Conservation (phyloP, 2,329 filamentous ascomycete genomes). For the Rugonectria rugulosa region DNA sequence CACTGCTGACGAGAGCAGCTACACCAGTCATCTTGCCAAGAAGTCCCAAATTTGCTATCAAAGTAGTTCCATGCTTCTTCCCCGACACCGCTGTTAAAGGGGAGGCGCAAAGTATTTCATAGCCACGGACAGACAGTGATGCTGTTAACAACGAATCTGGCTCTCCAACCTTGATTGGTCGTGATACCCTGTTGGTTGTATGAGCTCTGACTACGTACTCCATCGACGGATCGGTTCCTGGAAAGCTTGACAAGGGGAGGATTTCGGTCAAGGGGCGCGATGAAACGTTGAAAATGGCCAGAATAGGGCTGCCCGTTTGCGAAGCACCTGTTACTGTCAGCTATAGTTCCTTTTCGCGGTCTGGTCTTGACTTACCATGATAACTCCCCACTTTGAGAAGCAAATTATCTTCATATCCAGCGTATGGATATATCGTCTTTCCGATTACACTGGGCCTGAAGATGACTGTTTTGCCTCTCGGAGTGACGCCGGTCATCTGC, state of each 20-base stretch:
- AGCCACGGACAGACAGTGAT: slow-evolving; percentile 70
- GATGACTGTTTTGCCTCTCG: slow-evolving; percentile 77
- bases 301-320: slow-evolving; percentile 74
- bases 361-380: slow-evolving; percentile 70
- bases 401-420: slow-evolving; percentile 74
- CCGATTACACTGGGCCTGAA: slow-evolving; percentile 80
- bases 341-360: background rate
- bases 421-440: slow-evolving; percentile 76
- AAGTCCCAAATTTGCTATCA: slow-evolving; percentile 77
- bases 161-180: slow-evolving; percentile 54
- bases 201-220: slow-evolving; percentile 80
- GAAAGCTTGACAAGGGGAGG: slow-evolving; percentile 74
- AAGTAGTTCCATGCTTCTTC: slow-evolving; percentile 46
- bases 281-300: slow-evolving; percentile 87
- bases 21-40: slow-evolving; percentile 89
- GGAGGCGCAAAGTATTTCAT: slow-evolving; percentile 83
- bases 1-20: slow-evolving; percentile 74
- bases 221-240: slow-evolving; percentile 65
- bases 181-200: slow-evolving; percentile 67
- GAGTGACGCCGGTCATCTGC: slow-evolving; percentile 81
- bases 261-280: slow-evolving; percentile 70
- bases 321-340: slow-evolving; percentile 48
- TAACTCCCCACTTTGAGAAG: slow-evolving; percentile 83
- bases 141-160: slow-evolving; percentile 64
- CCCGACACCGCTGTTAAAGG: slow-evolving; percentile 67